These are phyloP conservation scores for Plasmodium gallinaceum DNA, from an alignment of 169 alveolate genomes.

Conservation along the genomic window DNA sequence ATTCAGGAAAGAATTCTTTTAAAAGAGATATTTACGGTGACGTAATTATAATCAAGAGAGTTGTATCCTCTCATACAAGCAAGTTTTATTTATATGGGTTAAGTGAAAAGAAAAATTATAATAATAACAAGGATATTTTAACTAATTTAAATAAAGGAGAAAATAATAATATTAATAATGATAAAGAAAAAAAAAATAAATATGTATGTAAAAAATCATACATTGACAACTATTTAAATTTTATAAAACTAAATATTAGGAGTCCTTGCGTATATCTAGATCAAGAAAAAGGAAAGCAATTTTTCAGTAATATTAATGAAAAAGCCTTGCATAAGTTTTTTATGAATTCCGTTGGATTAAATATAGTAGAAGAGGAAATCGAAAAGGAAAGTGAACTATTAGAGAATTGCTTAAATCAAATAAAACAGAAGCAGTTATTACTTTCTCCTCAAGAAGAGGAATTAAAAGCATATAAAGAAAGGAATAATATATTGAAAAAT, in stretches of 20 bases:
- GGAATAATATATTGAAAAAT: constrained; percentile 75
- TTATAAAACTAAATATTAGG: constrained; percentile 76
- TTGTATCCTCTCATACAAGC: constrained; percentile 43
- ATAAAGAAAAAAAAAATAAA: not conserved
- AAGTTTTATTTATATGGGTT: constrained; percentile 71
- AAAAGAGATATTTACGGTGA: constrained; percentile 62
- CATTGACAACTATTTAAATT: constrained; percentile 31
- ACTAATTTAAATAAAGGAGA: not conserved
- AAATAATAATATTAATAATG: not conserved
- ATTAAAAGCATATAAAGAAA: constrained; percentile 70
- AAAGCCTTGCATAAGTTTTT: constrained; percentile 81
- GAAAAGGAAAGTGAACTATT: constrained; percentile 78
- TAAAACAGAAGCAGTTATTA: constrained; percentile 79
- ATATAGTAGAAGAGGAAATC: constrained; percentile 73
- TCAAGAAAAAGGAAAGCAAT: constrained; percentile 86
- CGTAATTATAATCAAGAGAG: constrained; percentile 36
- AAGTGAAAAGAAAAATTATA: not conserved
- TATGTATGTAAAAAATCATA: constrained; percentile 63
- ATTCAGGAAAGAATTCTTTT: constrained; percentile 54
- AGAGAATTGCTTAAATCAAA: constrained; percentile 78
- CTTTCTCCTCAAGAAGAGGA: constrained; percentile 81
- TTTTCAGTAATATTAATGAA: constrained; percentile 80
- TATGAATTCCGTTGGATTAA: constrained; percentile 84
- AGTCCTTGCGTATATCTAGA: constrained; percentile 87
- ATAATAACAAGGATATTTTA: not conserved